Evolutionary conservation across 2,329 filamentous ascomycete species (phyloP).

Genomic region (Podosphaera aphanis): DNA sequence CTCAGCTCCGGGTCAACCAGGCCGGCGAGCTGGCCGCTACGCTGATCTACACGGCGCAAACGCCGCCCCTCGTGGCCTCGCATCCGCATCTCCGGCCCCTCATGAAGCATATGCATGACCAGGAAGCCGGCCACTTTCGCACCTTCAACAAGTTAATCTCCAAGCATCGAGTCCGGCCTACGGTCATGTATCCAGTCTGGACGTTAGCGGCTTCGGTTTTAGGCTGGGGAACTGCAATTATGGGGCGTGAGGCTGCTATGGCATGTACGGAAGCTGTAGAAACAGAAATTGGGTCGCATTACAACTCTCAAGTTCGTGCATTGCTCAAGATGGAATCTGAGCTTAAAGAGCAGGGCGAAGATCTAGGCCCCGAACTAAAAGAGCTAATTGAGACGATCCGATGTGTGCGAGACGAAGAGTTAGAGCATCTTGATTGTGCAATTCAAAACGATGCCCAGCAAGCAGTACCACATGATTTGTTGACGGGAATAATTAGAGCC

Average conservation of each 20-base stretch:
- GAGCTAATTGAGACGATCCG: slow-evolving; percentile 51
- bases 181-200: slow-evolving; percentile 83
- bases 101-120: slow-evolving; percentile 96
- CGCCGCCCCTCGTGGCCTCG: slow-evolving; percentile 50
- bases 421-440: slow-evolving; percentile 90
- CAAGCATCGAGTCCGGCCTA: slow-evolving; percentile 75
- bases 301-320: slow-evolving; percentile 71
- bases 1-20: slow-evolving; percentile 76
- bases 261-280: slow-evolving; percentile 96
- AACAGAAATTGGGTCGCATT: slow-evolving; percentile 90
- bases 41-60: slow-evolving; percentile 80
- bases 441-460: slow-evolving; percentile 81
- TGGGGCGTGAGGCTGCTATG: slow-evolving; percentile 91
- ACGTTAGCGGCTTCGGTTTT: slow-evolving; percentile 53
- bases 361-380: slow-evolving; percentile 54
- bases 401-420: slow-evolving; percentile 76
- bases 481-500: slow-evolving; percentile 70
- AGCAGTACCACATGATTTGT: slow-evolving; percentile 68
- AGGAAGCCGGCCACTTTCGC: slow-evolving; percentile 67
- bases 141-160: slow-evolving; percentile 70
- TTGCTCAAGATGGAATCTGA: slow-evolving; percentile 60
- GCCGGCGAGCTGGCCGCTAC: slow-evolving; percentile 92
- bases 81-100: slow-evolving; percentile 74
- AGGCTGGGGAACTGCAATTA: slow-evolving; percentile 70
- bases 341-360: slow-evolving; percentile 56